Conservation (phyloP, 2,329 filamentous ascomycete genomes). For the Septoria linicola region DNA sequence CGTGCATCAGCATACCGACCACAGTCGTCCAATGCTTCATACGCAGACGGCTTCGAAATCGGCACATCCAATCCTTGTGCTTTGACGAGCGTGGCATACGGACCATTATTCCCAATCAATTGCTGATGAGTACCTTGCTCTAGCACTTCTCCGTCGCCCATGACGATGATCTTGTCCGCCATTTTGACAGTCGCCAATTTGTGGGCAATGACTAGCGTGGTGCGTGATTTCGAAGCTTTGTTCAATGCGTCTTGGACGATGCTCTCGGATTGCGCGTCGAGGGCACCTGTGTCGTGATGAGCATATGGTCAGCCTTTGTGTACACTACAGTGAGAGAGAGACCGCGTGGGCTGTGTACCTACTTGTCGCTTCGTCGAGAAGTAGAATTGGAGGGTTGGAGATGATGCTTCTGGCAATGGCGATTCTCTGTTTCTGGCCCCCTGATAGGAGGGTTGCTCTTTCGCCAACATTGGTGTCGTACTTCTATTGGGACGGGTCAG, state of each 20-base stretch:
- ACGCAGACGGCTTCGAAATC: too few relatives aligned
- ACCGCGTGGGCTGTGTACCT: too few relatives aligned
- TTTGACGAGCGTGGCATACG: not conserved
- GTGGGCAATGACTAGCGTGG: conserved; percentile 45
- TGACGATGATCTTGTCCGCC: conserved; percentile 48
- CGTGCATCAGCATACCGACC: too few relatives aligned
- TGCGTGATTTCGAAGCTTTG: conserved; percentile 31
- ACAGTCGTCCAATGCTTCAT: too few relatives aligned
- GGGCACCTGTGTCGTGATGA: too few relatives aligned
- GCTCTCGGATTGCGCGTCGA: conserved; percentile 36
- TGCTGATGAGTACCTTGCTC: conserved; percentile 42
- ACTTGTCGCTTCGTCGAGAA: conserved; percentile 42
- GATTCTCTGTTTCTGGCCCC: conserved; percentile 38
- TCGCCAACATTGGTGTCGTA: conserved; percentile 38
- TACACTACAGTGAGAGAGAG: not conserved
- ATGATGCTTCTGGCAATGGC: conserved; percentile 42
- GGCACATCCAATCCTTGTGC: not conserved
- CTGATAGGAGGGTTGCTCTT: conserved; percentile 32
- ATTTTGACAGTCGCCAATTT: conserved; percentile 43
- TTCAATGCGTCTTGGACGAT: conserved; percentile 38
- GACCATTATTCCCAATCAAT: not conserved
- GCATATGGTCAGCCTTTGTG: too few relatives aligned
- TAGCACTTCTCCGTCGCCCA: conserved; percentile 43
- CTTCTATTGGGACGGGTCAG: conserved; percentile 32
- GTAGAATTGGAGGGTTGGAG: conserved; percentile 38